phyloP scores from a whole-genome alignment of 106 monocot species.

The Dendrobium officinale region DNA sequence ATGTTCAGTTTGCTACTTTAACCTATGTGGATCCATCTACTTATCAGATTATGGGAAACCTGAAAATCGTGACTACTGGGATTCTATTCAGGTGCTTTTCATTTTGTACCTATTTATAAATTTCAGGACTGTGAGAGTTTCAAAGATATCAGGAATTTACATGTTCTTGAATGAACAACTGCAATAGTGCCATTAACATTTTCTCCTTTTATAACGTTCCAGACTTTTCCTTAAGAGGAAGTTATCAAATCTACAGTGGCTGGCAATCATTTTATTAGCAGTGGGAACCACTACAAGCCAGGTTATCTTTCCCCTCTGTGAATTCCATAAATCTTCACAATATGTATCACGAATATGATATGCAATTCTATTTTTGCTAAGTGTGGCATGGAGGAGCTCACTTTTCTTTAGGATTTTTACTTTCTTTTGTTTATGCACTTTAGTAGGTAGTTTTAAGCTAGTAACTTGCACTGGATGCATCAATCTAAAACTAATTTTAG shows the following conservation, averaged over 20 bases:
- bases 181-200: background rate
- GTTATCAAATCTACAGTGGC: constrained; percentile 84
- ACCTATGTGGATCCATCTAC: constrained; percentile 89
- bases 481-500: background rate
- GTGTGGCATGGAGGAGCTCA: background rate
- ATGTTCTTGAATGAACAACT: background rate
- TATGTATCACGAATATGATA: background rate
- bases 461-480: background rate
- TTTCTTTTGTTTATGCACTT: background rate
- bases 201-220: constrained; percentile 12
- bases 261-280: constrained; percentile 81
- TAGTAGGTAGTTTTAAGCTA: background rate
- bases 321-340: background rate
- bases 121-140: background rate
- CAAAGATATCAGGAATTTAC: background rate
- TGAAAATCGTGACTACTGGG: constrained; percentile 96
- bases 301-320: constrained; percentile 25
- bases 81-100: constrained; percentile 72
- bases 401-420: background rate
- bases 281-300: constrained; percentile 95
- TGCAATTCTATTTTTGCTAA: background rate
- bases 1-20: constrained; percentile 87
- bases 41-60: constrained; percentile 98
- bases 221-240: constrained; percentile 78
- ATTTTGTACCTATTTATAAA: background rate